Conservation (phyloP, 129 eudicot species). For the Ambrosia artemisiifolia region DNA sequence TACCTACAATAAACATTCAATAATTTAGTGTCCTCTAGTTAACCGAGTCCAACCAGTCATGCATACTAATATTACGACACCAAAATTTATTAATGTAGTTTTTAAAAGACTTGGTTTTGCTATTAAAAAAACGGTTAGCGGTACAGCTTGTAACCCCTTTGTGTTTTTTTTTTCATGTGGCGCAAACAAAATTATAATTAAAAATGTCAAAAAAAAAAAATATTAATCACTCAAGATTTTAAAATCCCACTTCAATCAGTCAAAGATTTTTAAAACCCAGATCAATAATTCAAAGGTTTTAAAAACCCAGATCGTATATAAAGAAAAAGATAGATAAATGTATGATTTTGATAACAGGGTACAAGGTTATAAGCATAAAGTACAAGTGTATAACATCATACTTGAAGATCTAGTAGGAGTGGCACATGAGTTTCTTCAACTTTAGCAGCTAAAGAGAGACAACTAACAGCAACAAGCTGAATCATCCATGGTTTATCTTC, state of each 20-base stretch:
- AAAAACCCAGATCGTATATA: not conserved
- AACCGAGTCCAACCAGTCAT: too few species aligned
- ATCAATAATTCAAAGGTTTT: constrained; percentile 1
- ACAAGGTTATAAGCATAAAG: constrained; percentile 11
- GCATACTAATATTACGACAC: too few species aligned
- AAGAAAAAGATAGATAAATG: not conserved
- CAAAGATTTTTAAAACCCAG: not conserved
- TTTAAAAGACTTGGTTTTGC: too few species aligned
- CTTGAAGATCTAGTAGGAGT: constrained; percentile 83
- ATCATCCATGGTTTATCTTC: constrained; percentile 84
- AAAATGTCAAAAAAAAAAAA: too few species aligned
- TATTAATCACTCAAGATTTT: not conserved
- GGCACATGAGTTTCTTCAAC: constrained; percentile 89
- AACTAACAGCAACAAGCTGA: constrained; percentile 77
- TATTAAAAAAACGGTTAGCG: too few species aligned
- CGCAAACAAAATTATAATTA: too few species aligned
- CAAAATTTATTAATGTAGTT: too few species aligned
- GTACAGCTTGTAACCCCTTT: too few species aligned
- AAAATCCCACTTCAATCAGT: too few species aligned
- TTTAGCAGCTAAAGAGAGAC: constrained; percentile 94
- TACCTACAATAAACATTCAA: constrained; percentile 41
- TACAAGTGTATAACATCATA: constrained; percentile 28
- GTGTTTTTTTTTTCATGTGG: too few species aligned
- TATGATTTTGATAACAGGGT: not conserved
- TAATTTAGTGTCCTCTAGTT: not conserved